Evolutionary conservation across 225 moss, liverwort and hornwort genomes (phyloP).

Genomic region (Anthoceros angustus): DNA sequence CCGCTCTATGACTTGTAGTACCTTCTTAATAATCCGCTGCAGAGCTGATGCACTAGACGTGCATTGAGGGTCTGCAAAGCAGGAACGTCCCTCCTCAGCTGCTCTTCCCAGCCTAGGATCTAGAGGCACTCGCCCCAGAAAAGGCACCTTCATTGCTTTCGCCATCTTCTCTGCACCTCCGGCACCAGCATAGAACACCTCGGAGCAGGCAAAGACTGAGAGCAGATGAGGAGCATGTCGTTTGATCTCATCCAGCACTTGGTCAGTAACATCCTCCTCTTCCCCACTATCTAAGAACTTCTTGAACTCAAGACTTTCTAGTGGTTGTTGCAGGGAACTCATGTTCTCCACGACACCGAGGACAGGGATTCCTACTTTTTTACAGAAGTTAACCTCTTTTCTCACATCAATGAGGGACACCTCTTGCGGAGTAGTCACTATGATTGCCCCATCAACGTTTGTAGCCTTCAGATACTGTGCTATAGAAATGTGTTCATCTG

Average conservation of each 20-base stretch:
- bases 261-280: conserved; percentile 65
- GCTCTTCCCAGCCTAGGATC: conserved; percentile 90
- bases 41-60: conserved; percentile 66
- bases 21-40: conserved; percentile 48
- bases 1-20: conserved; percentile 34
- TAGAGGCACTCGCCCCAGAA: conserved; percentile 71
- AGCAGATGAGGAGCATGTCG: conserved; percentile 66
- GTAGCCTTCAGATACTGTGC: conserved; percentile 79
- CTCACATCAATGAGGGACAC: conserved; percentile 84
- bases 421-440: conserved; percentile 86
- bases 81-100: conserved; percentile 82
- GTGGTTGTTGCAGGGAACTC: conserved; percentile 74
- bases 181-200: conserved; percentile 64
- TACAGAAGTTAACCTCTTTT: conserved; percentile 94
- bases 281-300: conserved; percentile 33
- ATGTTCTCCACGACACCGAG: conserved; percentile 97
- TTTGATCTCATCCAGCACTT: conserved; percentile 41
- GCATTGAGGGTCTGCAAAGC: conserved; percentile 59
- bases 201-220: conserved; percentile 24
- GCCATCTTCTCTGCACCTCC: conserved; percentile 95
- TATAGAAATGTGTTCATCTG: conserved; percentile 93
- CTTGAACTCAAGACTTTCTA: conserved; percentile 55
- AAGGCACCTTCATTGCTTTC: conserved; percentile 79
- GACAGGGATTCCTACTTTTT: conserved; percentile 73
- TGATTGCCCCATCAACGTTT: conserved; percentile 76